A percentile compares a stretch with the other conserved stretches of the same genome.
Conservation (phyloP, 2,329 filamentous ascomycete species). For the Sarocladium oryzae region DNA sequence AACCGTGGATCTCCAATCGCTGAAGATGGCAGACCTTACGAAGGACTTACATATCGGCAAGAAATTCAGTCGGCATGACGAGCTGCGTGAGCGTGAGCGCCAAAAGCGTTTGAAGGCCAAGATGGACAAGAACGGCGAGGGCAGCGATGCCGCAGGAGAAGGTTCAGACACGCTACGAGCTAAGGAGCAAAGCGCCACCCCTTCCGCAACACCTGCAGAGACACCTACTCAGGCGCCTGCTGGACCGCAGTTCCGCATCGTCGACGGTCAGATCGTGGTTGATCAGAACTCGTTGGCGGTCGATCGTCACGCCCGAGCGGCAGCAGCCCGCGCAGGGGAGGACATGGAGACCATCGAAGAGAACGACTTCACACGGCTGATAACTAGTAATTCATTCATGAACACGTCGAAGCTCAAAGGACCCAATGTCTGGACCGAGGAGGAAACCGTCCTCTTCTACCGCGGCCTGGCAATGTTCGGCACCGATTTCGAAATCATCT, state of each 20-base stretch:
- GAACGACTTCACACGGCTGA: slow-evolving; percentile 67
- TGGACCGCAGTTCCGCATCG: slow-evolving; percentile 53
- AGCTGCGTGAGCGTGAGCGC: slow-evolving; percentile 62
- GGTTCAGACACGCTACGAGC: slow-evolving; percentile 14
- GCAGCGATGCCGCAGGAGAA: slow-evolving; percentile 16
- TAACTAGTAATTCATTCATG: slow-evolving; percentile 63
- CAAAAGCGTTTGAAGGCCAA: slow-evolving; percentile 29
- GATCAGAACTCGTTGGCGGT: slow-evolving; percentile 62
- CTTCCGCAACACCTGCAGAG: slow-evolving; percentile 14
- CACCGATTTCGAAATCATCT: slow-evolving; percentile 77
- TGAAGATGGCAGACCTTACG: slow-evolving; percentile 69
- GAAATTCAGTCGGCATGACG: slow-evolving; percentile 66
- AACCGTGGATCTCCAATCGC: slow-evolving; percentile 56
- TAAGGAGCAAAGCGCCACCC: slow-evolving; percentile 10
- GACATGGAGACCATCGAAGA: slow-evolving; percentile 63
- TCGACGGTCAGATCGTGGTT: slow-evolving; percentile 67
- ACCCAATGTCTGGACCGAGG: slow-evolving; percentile 62
- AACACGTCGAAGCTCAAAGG: slow-evolving; percentile 54
- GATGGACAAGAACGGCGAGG: slow-evolving; percentile 19
- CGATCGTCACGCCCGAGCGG: slow-evolving; percentile 60
- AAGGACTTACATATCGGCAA: slow-evolving; percentile 65
- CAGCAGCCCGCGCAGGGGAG: slow-evolving; percentile 39
- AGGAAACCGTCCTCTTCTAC: slow-evolving; percentile 70
- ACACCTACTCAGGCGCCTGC: slow-evolving; percentile 23
- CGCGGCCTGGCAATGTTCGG: slow-evolving; percentile 69